Conservation (phyloP, 352 stramenopile species). For the Blastocystis sp. region DNA sequence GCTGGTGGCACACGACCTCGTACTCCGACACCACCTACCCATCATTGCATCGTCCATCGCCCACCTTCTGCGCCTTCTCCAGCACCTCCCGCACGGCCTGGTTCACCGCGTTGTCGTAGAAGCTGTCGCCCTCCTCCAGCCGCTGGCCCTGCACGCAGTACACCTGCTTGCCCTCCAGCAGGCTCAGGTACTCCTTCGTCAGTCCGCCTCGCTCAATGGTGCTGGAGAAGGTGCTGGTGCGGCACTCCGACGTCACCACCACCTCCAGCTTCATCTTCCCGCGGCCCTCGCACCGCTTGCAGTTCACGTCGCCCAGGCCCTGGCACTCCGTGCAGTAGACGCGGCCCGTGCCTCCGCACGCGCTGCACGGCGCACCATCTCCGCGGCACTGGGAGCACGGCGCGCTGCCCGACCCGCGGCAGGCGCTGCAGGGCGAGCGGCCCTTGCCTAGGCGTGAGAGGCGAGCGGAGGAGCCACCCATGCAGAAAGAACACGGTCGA, state of each 20-base stretch:
- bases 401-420: background rate
- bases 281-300: background rate
- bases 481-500: background rate
- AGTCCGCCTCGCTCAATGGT: slow-evolving; percentile 10
- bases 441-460: background rate
- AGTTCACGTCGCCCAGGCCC: background rate
- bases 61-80: background rate
- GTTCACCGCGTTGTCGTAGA: slow-evolving; percentile 13
- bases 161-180: slow-evolving; percentile 24
- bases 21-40: slow-evolving; percentile 5
- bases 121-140: background rate
- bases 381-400: background rate
- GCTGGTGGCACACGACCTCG: background rate
- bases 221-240: background rate
- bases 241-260: slow-evolving; percentile 5
- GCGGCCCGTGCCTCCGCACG: background rate
- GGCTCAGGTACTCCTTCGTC: slow-evolving; percentile 32
- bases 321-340: background rate
- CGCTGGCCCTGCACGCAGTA: slow-evolving; percentile 19
- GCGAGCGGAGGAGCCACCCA: background rate
- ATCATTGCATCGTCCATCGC: background rate
- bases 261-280: background rate
- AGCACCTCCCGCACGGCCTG: background rate
- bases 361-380: background rate
- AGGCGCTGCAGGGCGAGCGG: background rate